These are phyloP conservation scores for Colletotrichum falcatum DNA, from an alignment of 2,329 filamentous ascomycete species.

Conservation along the genomic window DNA sequence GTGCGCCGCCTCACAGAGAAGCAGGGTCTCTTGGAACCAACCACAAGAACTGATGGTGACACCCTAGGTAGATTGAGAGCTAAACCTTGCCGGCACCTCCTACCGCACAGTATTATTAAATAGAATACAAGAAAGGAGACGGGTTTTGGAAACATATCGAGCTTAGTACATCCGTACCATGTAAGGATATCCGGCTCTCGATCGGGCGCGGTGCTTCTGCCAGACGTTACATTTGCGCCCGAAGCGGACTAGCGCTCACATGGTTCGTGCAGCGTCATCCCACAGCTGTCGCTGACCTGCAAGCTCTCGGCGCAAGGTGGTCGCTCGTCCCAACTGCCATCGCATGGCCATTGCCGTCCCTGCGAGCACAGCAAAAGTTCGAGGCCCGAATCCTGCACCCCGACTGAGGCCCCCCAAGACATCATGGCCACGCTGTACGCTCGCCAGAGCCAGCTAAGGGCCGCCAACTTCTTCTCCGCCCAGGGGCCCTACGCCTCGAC, in stretches of 20 bases:
- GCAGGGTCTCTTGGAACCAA: neutral
- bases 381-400: slow-evolving; percentile 2
- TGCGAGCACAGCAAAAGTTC: slow-evolving; percentile 29
- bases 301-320: slow-evolving; percentile 33
- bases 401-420: slow-evolving; percentile 22
- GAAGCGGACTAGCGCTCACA: slow-evolving; percentile 33
- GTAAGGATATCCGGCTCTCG: neutral
- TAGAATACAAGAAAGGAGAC: neutral
- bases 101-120: neutral
- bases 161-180: too few species aligned
- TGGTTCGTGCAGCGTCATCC: slow-evolving; percentile 39
- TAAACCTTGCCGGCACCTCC: neutral
- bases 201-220: neutral
- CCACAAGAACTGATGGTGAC: neutral
- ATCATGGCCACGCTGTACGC: slow-evolving; percentile 51
- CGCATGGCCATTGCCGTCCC: slow-evolving; percentile 26
- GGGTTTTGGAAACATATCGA: neutral
- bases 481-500: slow-evolving; percentile 46
- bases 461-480: slow-evolving; percentile 47
- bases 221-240: neutral
- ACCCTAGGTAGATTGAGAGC: neutral
- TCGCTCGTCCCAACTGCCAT: slow-evolving; percentile 11
- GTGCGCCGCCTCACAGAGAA: too few species aligned
- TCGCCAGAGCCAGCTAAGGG: slow-evolving; percentile 51
- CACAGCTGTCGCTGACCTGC: slow-evolving; percentile 20